Conservation (phyloP, 768 basidiomycete species). For the Phylloporus sp. region DNA sequence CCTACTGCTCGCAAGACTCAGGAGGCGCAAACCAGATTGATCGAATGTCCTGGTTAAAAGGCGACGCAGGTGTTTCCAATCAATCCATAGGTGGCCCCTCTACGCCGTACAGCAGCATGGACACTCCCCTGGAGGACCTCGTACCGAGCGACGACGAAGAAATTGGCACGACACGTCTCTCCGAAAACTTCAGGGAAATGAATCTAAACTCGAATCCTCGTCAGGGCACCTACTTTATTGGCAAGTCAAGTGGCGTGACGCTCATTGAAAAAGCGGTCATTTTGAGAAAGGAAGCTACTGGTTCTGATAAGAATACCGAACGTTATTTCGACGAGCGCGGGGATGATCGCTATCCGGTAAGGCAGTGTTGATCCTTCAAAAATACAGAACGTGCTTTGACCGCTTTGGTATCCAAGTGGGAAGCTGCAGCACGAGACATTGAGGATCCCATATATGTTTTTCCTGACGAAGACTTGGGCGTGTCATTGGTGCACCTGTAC, state of each 20-base stretch:
- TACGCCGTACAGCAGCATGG: conserved; percentile 2
- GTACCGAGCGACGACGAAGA: conserved; percentile 29
- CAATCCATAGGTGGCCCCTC: conserved; percentile 15
- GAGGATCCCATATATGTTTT: conserved; percentile 37
- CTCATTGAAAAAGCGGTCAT: conserved; percentile 49
- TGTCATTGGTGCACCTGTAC: conserved; percentile 55
- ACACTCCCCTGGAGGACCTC: conserved; percentile 17
- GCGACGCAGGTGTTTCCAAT: conserved; percentile 7
- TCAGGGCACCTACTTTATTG: conserved; percentile 29
- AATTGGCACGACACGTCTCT: conserved; percentile 18
- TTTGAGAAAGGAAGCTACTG: conserved; percentile 54
- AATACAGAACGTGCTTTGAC: not conserved
- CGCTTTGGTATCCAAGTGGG: conserved; percentile 27
- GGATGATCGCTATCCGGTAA: conserved; percentile 19
- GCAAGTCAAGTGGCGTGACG: conserved; percentile 41
- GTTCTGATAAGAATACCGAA: conserved; percentile 25
- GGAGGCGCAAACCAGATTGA: conserved; percentile 41
- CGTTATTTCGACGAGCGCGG: not conserved
- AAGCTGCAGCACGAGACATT: conserved; percentile 17
- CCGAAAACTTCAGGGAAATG: conserved; percentile 24
- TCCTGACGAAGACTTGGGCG: conserved; percentile 49
- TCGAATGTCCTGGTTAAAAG: conserved; percentile 34
- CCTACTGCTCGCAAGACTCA: conserved; percentile 56
- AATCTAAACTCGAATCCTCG: conserved; percentile 5
- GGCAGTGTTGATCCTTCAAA: conserved; percentile 12